Evolutionary conservation across 2,329 filamentous ascomycete genomes (phyloP).

Genomic region (Madurella fahalii): DNA sequence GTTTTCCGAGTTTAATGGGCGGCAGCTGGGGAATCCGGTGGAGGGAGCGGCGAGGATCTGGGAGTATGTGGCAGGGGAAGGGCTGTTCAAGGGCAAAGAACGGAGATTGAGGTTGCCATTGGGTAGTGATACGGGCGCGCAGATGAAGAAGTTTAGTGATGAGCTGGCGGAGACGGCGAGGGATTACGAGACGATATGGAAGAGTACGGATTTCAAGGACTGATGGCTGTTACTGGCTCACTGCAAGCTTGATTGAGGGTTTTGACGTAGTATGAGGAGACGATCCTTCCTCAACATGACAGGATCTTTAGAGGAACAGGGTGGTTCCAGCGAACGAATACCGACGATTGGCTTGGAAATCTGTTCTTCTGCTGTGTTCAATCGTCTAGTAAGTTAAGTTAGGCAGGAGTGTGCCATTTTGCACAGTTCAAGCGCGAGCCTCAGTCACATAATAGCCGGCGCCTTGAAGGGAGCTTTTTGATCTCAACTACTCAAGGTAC

Average conservation of each 20-base stretch:
- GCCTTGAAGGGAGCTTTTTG: no score
- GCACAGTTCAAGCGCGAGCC: no score
- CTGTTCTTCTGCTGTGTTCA: no score
- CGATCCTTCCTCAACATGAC: neutral
- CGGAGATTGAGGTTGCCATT: constrained; percentile 31
- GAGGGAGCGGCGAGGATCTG: constrained; percentile 36
- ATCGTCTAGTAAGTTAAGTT: no score
- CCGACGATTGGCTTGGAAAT: no score
- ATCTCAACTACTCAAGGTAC: no score
- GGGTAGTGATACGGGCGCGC: constrained; percentile 32
- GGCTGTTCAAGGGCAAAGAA: constrained; percentile 30
- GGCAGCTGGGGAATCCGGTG: constrained; percentile 39
- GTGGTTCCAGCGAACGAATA: no score
- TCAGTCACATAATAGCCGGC: no score
- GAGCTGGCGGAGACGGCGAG: constrained; percentile 12
- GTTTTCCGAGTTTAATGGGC: constrained; percentile 29
- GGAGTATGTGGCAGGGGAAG: constrained; percentile 34
- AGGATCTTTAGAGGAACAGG: no score
- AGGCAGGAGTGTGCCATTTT: no score
- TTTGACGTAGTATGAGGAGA: neutral
- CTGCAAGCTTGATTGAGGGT: neutral
- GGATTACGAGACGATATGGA: constrained; percentile 15
- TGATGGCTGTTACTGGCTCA: neutral
- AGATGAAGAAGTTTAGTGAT: constrained; percentile 28
- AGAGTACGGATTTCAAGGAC: constrained; percentile 14